Base-by-base conservation (phyloP, 768 basidiomycete genomes). In the Phanerochaete carnosa region DNA sequence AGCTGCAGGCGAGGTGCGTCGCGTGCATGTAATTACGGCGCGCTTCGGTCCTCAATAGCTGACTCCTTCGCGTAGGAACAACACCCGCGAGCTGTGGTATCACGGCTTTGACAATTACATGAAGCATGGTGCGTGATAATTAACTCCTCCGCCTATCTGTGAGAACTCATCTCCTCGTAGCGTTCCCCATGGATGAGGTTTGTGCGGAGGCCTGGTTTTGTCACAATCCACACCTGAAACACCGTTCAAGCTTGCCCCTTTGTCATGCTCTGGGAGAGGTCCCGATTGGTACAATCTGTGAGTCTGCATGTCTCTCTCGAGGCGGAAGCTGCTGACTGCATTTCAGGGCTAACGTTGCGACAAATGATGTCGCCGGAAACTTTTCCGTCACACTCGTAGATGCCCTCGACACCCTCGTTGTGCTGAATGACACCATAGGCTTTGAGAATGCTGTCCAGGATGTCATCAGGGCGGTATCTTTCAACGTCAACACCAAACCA, bases 351-450 rank as follows among this genome's bases (percentile, higher is more conserved):
- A 94, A 98, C 65, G 79, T 86, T 64, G 92, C 86, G 1, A 74
- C 85, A 30, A 98, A 98, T 69, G 96, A 98, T 69, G 95, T 99
- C 62, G 87, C 91, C 26, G 95, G 95, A 45, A 97, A 98, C 74
- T 97, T 89, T 72, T 94, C 93, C 23, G 73, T 94, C 15, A 94
- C 92, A 0, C 80, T 94, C 7, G 79, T 93, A 49, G 91, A 93
- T 64, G 86, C 89, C 1, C 76, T 98, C 52, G 95, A 97, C 67
- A 89, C 95, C 0, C 75, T 99, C 9, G 88, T 95, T n/a, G 83
- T 98, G n/a, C 80, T 95, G 33, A 81, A 85, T 65, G 92, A 95
- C 68, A 83, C 82, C 25, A 68, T 76, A 54, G 91, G 88, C 6
- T 98, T 97, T 68, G 89, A 92, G 67, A 77, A 77, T n/a, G 95